Evolutionary conservation across 192 early-diverging fungal genomes (phyloP).

Genomic region (Dissophora globulifera): DNA sequence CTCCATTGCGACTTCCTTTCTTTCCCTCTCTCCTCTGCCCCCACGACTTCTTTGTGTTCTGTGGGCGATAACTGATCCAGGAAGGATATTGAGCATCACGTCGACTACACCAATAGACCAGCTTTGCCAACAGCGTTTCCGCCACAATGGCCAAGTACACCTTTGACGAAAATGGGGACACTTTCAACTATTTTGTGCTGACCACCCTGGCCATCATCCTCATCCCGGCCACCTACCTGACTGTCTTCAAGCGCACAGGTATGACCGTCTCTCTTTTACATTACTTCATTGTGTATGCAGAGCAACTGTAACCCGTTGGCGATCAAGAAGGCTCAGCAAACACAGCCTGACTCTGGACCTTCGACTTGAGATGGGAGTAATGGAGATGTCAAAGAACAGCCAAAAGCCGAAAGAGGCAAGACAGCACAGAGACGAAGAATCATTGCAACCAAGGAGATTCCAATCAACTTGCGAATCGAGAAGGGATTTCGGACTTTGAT

Average conservation of each 20-base stretch:
- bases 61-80: no score
- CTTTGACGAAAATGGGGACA: slow-evolving; percentile 95
- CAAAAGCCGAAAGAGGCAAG: no score
- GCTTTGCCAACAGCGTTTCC: not conserved
- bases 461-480: not conserved
- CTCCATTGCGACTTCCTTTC: not conserved
- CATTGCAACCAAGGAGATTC: no score
- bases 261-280: not conserved
- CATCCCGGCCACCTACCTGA: slow-evolving; percentile 76
- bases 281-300: no score
- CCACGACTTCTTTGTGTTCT: not conserved
- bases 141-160: slow-evolving; percentile 73
- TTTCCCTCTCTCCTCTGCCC: not conserved
- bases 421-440: no score
- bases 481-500: not conserved
- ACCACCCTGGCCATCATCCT: slow-evolving; percentile 85
- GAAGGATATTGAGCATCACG: not conserved
- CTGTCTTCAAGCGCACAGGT: slow-evolving; percentile 58
- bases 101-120: not conserved
- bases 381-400: no score
- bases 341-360: no score
- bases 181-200: slow-evolving; percentile 94
- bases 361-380: no score
- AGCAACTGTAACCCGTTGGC: no score
- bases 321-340: no score